A percentile compares a stretch with the other conserved stretches of the same genome.
These are phyloP conservation scores for Acorus gramineus DNA, from an alignment of 106 monocot species.

Conservation along the genomic window DNA sequence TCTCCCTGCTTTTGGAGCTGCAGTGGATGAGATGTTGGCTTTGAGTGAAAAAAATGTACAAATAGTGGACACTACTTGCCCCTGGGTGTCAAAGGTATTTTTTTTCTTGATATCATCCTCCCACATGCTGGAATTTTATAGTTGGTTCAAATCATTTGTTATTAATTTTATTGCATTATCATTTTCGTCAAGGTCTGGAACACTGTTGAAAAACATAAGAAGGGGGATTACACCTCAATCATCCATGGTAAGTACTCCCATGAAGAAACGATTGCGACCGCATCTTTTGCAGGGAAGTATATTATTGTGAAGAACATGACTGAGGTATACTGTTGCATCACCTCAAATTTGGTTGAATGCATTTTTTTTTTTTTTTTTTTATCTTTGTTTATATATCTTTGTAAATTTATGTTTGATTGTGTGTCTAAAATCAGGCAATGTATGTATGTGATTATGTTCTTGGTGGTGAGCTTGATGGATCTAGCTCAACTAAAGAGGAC, in stretches of 20 bases:
- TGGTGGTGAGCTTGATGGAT: neutral
- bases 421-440: conserved; percentile 37
- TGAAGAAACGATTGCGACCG: conserved; percentile 93
- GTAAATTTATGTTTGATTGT: neutral
- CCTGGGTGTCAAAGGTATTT: neutral
- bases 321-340: conserved; percentile 38
- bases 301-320: conserved; percentile 81
- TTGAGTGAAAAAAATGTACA: conserved; percentile 1
- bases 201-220: conserved; percentile 94
- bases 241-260: conserved; percentile 95
- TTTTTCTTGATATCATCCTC: neutral
- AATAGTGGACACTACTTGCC: conserved; percentile 1
- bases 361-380: neutral
- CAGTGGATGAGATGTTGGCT: neutral
- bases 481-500: conserved; percentile 6
- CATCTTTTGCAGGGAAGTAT: conserved; percentile 90
- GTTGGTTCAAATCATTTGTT: no score
- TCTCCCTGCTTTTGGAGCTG: conserved; percentile 1
- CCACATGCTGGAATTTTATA: no score
- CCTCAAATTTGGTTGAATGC: neutral
- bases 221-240: conserved; percentile 91
- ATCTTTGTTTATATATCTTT: neutral
- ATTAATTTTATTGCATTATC: neutral
- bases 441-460: conserved; percentile 93
- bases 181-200: conserved; percentile 68